Evolutionary conservation across 225 moss, liverwort and hornwort genomes (phyloP), one percentile per base, ranked within the genome.

Genomic region (Rhytidiadelphus loreus): DNA sequence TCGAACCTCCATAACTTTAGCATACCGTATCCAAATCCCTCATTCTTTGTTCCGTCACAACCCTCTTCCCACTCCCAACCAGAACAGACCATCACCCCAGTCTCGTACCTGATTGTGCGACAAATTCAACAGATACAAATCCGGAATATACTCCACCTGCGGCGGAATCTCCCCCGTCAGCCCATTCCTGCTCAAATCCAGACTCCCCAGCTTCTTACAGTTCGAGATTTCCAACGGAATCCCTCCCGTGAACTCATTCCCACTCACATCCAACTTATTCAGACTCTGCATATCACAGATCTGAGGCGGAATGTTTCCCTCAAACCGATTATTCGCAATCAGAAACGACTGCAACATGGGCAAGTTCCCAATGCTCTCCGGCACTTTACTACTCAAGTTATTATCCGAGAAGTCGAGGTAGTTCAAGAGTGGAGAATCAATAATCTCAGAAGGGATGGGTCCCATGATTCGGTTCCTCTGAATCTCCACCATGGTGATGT

Each of bases 171-270:
- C 89, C 5, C 96, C 98, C 4, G 91, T 90, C 72, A 98, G 77
- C 20, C 93, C 90, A 59, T 98, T 98, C 50, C 94, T 76, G 82
- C 96, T 96, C 82, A 98, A 88, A 77, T 96, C 96, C 35, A 98
- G 82, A 55, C 88, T 89, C 13, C 92, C 93, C 16, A 98, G 93
- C 85, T 88, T 90, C 73, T 91, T 91, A 39, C 98, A 98, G 19
- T 96, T 93, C 2, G 92, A 89, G 12, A 98, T 93, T 62, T 95
- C 88, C 32, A 83, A 21, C 22, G 98, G 98, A 48, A 98, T 95
- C 26, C 29, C 53, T 11, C 94, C 96, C 16, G 91, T 87, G 24
- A 98, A 96, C 26, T 88, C 89, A 46, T 98, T 98, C 48, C 91
- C 91, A 33, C 96, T 94, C 35, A 98, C 77, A 32, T 95, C 96